Percentiles rank a stretch among this genome's conserved stretches.
Conservation (phyloP, 1,139 yeast species). For the Lodderomyces elongisporus region DNA sequence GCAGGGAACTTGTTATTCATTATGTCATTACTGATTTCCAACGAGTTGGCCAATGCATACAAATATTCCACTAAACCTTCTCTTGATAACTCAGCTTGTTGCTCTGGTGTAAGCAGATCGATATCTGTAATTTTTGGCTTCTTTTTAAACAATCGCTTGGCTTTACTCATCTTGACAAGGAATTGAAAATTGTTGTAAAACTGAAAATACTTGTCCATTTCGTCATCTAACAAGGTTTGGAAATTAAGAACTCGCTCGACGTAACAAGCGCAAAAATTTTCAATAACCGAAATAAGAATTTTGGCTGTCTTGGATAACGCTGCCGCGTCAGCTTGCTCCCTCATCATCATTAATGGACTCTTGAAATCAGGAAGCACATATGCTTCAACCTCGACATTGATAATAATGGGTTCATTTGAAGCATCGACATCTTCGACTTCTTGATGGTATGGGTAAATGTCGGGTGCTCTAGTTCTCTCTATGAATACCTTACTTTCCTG, state of each 20-base stretch:
- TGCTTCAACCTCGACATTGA: conserved; percentile 66
- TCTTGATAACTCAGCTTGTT: conserved; percentile 51
- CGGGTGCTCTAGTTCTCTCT: conserved; percentile 68
- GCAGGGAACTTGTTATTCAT: conserved; percentile 71
- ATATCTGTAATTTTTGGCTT: conserved; percentile 21
- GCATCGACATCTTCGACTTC: conserved; percentile 39
- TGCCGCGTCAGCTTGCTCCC: conserved; percentile 90
- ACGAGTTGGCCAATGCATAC: conserved; percentile 76
- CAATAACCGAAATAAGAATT: conserved; percentile 77
- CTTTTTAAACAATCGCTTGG: conserved; percentile 44
- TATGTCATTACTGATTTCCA: conserved; percentile 81
- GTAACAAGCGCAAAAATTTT: conserved; percentile 63
- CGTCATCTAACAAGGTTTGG: conserved; percentile 52
- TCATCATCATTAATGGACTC: conserved; percentile 65
- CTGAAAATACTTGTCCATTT: conserved; percentile 46
- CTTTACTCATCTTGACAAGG: conserved; percentile 34
- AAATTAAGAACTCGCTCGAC: conserved; percentile 59
- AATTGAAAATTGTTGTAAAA: conserved; percentile 38
- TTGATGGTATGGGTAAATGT: conserved; percentile 40
- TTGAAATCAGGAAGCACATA: conserved; percentile 54
- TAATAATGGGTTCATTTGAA: conserved; percentile 53
- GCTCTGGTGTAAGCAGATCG: conserved; percentile 42
- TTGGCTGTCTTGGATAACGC: conserved; percentile 83
- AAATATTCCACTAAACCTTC: conserved; percentile 81
- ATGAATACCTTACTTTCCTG: conserved; percentile 62